phyloP scores from a whole-genome alignment of 345 rosid species.

The Mercurialis annua region DNA sequence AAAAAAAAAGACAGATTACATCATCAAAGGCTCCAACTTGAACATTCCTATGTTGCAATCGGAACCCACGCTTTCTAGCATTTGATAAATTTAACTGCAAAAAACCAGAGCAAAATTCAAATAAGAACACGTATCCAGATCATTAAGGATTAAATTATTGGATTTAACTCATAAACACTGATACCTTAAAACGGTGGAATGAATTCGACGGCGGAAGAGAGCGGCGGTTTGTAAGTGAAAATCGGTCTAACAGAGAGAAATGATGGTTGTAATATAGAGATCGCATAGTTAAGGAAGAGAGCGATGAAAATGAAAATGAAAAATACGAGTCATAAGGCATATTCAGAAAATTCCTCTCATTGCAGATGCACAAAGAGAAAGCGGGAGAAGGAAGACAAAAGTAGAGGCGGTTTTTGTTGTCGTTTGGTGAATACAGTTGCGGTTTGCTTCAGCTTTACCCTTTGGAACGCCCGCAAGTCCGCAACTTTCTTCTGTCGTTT shows the following conservation, averaged over 20 bases:
- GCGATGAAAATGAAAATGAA: neutral
- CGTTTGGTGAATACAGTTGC: too few species aligned
- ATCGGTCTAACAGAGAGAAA: conserved; percentile 8
- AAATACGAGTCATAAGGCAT: neutral
- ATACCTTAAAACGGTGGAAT: neutral
- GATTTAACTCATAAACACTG: neutral
- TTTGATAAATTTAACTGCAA: conserved; percentile 31
- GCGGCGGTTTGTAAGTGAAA: neutral
- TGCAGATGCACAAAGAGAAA: neutral
- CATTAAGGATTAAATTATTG: neutral
- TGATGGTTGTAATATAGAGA: conserved; percentile 18
- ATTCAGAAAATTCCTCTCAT: neutral
- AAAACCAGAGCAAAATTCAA: neutral
- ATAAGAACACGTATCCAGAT: neutral
- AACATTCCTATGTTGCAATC: conserved; percentile 20
- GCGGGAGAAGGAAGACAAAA: neutral
- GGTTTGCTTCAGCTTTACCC: too few species aligned
- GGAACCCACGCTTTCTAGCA: conserved; percentile 23
- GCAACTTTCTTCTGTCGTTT: neutral
- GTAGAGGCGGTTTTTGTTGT: neutral
- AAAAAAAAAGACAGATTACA: conserved; percentile 21
- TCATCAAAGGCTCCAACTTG: conserved; percentile 48
- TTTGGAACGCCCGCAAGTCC: neutral
- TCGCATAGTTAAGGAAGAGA: conserved; percentile 30
- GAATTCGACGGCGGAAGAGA: neutral